These are phyloP conservation scores for Fusarium coicis DNA, from an alignment of 2,329 filamentous ascomycete species.

Conservation along the genomic window DNA sequence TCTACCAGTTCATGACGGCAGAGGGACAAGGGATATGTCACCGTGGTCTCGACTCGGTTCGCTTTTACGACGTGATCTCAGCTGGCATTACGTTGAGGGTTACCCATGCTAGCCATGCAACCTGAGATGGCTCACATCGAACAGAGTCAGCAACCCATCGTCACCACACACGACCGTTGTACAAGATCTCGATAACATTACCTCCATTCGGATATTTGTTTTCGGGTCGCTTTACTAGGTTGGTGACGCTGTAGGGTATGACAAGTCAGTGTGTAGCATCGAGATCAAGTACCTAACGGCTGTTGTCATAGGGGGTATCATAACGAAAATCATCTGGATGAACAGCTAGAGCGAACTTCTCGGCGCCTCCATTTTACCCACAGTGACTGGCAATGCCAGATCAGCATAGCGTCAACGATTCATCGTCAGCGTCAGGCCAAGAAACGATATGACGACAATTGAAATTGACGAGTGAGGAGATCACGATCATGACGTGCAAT, in stretches of 20 bases:
- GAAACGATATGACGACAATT: neutral
- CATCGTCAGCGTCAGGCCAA: neutral
- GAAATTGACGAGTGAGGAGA: conserved; percentile 13
- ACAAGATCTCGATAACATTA: conserved; percentile 11
- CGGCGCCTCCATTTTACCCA: neutral
- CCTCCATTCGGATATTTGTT: neutral
- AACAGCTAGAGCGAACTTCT: neutral
- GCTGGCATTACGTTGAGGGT: neutral
- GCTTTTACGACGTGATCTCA: neutral
- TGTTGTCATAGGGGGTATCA: neutral
- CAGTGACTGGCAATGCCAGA: neutral
- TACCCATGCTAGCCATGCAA: neutral
- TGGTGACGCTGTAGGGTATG: neutral
- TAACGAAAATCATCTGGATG: neutral
- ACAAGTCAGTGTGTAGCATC: neutral
- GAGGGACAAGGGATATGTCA: conserved; percentile 5
- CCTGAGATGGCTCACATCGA: neutral
- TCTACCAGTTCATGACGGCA: conserved; percentile 19
- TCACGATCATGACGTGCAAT: neutral
- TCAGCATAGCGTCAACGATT: neutral
- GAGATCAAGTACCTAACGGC: conserved; percentile 5
- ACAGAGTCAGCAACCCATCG: neutral
- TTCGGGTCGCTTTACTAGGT: neutral
- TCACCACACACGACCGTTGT: neutral
- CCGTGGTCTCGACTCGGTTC: neutral